Percentiles rank a stretch among this genome's conserved stretches.
These are phyloP conservation scores for Nyctanthes arbortristis DNA, from an alignment of 257 asterid species.

Conservation along the genomic window DNA sequence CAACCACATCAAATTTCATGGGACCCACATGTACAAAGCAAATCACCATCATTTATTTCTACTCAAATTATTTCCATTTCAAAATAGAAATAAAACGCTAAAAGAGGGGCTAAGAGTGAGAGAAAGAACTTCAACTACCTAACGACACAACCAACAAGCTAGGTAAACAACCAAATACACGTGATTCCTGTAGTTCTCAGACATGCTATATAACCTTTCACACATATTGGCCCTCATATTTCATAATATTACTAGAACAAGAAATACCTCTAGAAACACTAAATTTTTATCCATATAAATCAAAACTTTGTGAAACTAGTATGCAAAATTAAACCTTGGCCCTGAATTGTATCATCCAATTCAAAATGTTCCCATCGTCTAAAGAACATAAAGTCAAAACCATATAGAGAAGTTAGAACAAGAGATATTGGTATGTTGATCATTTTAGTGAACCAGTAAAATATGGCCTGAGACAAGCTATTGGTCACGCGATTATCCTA, in stretches of 20 bases:
- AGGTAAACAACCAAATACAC: constrained; percentile 5
- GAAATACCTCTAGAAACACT: not conserved
- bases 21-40: no score
- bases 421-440: not conserved
- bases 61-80: no score
- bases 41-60: no score
- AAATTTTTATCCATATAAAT: not conserved
- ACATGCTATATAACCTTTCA: not conserved
- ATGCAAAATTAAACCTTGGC: not conserved
- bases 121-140: not conserved
- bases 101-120: constrained; percentile 24
- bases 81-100: no score
- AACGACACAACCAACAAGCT: constrained; percentile 1
- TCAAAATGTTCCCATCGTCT: not conserved
- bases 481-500: no score
- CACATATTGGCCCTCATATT: constrained; percentile 4
- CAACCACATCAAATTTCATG: no score
- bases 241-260: not conserved
- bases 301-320: not conserved
- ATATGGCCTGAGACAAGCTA: no score
- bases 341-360: not conserved
- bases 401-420: not conserved
- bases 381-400: not conserved
- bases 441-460: not conserved
- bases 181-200: not conserved